Evolutionary conservation across 2,329 filamentous ascomycete species (phyloP).

Genomic region (Apiospora pterosperma): DNA sequence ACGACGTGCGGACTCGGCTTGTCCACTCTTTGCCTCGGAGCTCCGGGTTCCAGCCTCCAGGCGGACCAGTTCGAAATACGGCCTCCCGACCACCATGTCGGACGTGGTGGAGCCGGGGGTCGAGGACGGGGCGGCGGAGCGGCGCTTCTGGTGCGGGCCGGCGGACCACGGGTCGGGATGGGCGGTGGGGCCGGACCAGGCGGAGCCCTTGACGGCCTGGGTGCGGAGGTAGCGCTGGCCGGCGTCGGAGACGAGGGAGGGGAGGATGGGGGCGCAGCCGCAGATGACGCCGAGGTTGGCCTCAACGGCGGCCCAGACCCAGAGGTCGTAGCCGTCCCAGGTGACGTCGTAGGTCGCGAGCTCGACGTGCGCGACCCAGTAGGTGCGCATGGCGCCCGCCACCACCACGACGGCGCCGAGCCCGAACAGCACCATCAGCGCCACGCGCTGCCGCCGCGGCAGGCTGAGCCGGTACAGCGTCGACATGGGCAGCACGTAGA

Average conservation of each 20-base stretch:
- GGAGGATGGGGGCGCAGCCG: conserved; percentile 34
- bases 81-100: neutral
- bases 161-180: no score
- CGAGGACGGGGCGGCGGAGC: no score
- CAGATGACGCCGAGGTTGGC: conserved; percentile 39
- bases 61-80: neutral
- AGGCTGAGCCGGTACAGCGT: conserved; percentile 30
- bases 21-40: neutral
- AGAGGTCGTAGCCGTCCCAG: conserved; percentile 37
- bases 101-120: neutral
- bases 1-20: neutral
- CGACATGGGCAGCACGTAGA: conserved; percentile 34
- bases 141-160: neutral
- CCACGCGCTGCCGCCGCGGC: conserved; percentile 29
- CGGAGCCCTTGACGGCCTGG: neutral
- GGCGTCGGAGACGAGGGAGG: conserved; percentile 13
- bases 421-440: conserved; percentile 33
- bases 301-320: conserved; percentile 40
- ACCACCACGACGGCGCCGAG: conserved; percentile 34
- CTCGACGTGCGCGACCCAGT: conserved; percentile 30
- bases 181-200: neutral
- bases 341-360: conserved; percentile 36
- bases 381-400: conserved; percentile 32
- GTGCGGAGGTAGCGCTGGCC: neutral
- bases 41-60: neutral